Conservation (phyloP, 2,329 filamentous ascomycete genomes). For the Alternaria gaisen region DNA sequence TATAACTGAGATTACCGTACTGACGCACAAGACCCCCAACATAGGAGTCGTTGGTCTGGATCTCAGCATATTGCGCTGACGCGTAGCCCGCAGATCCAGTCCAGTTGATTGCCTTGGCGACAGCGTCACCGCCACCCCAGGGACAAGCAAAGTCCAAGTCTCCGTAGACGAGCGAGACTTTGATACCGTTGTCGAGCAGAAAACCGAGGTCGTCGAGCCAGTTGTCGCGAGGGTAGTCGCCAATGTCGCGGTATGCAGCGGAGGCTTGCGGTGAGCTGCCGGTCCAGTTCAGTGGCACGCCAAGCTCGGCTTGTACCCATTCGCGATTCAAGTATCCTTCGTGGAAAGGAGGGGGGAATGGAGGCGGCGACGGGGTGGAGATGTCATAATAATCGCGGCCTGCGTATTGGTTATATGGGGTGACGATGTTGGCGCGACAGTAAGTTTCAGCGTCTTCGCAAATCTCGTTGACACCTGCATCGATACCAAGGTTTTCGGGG, state of each 20-base stretch:
- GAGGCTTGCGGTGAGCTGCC: slow-evolving; percentile 28
- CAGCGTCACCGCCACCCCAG: slow-evolving; percentile 51
- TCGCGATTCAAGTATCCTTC: slow-evolving; percentile 21
- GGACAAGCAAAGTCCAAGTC: slow-evolving; percentile 45
- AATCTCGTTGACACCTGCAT: slow-evolving; percentile 49
- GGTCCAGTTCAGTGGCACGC: slow-evolving; percentile 23
- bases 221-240: slow-evolving; percentile 56
- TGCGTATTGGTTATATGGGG: slow-evolving; percentile 25
- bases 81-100: slow-evolving; percentile 39
- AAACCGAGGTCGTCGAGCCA: slow-evolving; percentile 57
- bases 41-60: slow-evolving; percentile 49
- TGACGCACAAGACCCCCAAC: slow-evolving; percentile 56
- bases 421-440: slow-evolving; percentile 28
- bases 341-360: slow-evolving; percentile 35
- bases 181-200: slow-evolving; percentile 57
- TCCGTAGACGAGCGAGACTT: slow-evolving; percentile 30
- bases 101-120: slow-evolving; percentile 52
- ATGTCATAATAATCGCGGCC: slow-evolving; percentile 33
- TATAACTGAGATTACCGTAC: slow-evolving; percentile 51
- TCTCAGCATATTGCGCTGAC: slow-evolving; percentile 43
- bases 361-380: slow-evolving; percentile 25
- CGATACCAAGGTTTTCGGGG: slow-evolving; percentile 50
- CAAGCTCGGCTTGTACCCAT: slow-evolving; percentile 25
- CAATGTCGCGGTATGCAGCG: slow-evolving; percentile 36
- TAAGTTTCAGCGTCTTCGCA: slow-evolving; percentile 63